Base-by-base conservation (phyloP, 495 filamentous ascomycete genomes). In the Talaromyces wortmannii region DNA sequence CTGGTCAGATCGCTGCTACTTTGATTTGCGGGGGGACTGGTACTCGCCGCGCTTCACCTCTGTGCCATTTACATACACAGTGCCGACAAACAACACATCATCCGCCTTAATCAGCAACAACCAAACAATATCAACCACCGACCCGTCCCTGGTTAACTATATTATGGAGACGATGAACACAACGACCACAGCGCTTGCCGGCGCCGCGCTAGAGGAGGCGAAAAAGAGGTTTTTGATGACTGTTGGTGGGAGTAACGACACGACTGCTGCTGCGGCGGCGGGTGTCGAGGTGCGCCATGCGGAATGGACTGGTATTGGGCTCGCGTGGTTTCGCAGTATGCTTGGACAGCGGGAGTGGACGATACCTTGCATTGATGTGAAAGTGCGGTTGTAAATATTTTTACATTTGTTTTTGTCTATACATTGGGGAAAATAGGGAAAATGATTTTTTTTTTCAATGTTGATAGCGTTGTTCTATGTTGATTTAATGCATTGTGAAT, bases 1-100 rank as follows among this genome's bases (percentile, higher is more conserved):
- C 79, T 95, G 90, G 90, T 88, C 86, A 56, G 89, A 94, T 64
- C 84, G 84, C 29, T 95, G 90, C 69, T 90, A 92, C 74, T 89
- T 95, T 64, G 89, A 94, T 68, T 80, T 91, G 45, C 84, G 78
- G 51, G 74, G 85, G 59, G 89, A 92, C 72, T 94, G 88, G 88
- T 92, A 92, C 68, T 78, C 88, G 47, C 84, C 90, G 13, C 80
- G 83, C 31, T 77, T 74, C 46, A 64, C 70, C 50, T 65, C 73
- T 16, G 57, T 60, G 5, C 56, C 69, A 7, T 54, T 68, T 7
- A 56, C 67, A 15, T 36, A 61, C 61, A 55, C 63, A 8, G 42
- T 58, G 18, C 55, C 57, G 11, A 58, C 30, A 16, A 52, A 52
- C 31, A 17, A 12, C 15, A n/a, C 17, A 8, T 52, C 50, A 6